phyloP scores from a whole-genome alignment of 768 basidiomycete genomes.

The Xerocomus potaroensis region DNA sequence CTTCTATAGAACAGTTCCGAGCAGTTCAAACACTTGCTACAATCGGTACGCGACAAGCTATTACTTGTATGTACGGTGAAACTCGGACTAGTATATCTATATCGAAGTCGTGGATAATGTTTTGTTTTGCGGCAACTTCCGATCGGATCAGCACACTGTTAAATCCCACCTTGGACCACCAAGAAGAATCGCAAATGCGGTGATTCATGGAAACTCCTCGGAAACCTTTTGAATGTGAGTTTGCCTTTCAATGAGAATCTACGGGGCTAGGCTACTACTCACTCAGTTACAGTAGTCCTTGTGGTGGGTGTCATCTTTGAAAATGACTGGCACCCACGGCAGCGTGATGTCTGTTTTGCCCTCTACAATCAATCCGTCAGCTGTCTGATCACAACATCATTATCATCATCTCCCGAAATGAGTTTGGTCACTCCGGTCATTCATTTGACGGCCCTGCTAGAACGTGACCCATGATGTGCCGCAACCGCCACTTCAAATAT shows the following conservation, averaged over 20 bases:
- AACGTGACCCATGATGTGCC: constrained; percentile 5
- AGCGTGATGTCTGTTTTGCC: too few species aligned
- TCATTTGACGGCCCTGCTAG: background rate
- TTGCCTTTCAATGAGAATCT: background rate
- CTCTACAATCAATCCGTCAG: too few species aligned
- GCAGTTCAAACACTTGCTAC: too few species aligned
- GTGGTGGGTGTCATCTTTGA: too few species aligned
- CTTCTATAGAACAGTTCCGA: constrained; percentile 9
- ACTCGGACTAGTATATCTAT: too few species aligned
- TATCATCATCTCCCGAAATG: too few species aligned
- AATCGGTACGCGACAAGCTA: too few species aligned
- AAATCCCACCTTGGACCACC: background rate
- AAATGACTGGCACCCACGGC: too few species aligned
- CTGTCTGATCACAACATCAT: too few species aligned
- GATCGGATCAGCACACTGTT: background rate
- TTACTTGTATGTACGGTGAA: too few species aligned
- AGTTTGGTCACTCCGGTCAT: too few species aligned
- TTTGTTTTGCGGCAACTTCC: background rate
- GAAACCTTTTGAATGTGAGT: background rate
- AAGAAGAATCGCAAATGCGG: constrained; percentile 5
- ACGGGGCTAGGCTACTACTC: background rate
- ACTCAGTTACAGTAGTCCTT: background rate
- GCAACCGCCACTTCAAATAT: constrained; percentile 9
- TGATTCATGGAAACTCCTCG: background rate
- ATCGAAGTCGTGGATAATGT: too few species aligned